Evolutionary conservation across 208 protist genomes (phyloP), one percentile per base, ranked within the genome.

Genomic region (Leptomonas seymouri): DNA sequence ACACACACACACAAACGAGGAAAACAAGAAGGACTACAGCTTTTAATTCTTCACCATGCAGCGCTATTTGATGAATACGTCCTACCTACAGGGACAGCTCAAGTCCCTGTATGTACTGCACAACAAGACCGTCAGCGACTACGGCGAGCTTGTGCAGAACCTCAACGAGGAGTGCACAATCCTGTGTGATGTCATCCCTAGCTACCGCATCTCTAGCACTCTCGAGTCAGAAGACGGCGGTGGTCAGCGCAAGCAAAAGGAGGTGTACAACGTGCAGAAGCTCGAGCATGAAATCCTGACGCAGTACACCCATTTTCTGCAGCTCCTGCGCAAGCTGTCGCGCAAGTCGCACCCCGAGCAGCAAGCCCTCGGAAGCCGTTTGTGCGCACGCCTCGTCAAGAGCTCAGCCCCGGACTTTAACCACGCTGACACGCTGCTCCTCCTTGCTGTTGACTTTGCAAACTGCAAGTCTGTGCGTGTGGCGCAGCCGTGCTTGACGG

Each of bases 41-140:
- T 66, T 12, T 25, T 27, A 39, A 9, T 9, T 39, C 34, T 39
- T 39, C 23, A 64, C 46, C 6, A 97, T 97, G 93, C 89, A 97
- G 77, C 93, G 93, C 49, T 95, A 95, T 63, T 85, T 97, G 67
- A 97, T 97, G 93, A 97, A 97, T 61, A 97, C 89, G 85, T 91
- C 87, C 67, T 97, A 95, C 70, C 72, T 97, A 44, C 89, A 95
- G 77, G 85, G 84, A 65, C 77, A 84, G 45, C 65, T 97, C 25
- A 93, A 93, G 78, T 75, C 80, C 48, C 75, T 97, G 50, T 82
- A 97, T 62, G 41, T 59, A 6, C 80, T 97, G 36, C 93, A 97
- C 74, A 95, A 93, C 48, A 78, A 82, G 53, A 89, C 86, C 1
- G 80, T 94, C 28, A 73, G 54, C 28, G 84, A 97, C 62, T 97